Conservation (phyloP, 192 early-diverging fungal genomes). For the Umbelopsis sp. region DNA sequence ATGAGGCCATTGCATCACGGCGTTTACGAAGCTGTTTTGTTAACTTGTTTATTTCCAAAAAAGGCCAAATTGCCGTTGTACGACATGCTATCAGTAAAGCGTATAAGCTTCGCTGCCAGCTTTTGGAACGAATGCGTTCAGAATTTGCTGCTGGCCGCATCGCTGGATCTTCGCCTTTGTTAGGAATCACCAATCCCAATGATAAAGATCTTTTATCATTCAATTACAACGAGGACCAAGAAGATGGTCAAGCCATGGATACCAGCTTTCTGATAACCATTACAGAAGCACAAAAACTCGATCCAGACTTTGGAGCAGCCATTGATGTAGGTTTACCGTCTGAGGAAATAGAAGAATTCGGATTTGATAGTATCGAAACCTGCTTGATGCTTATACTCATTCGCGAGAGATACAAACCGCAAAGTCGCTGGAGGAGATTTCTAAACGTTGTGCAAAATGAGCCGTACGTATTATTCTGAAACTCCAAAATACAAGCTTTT, state of each 20-base stretch:
- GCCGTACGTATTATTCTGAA: not conserved
- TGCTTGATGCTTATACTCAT: slow-evolving; percentile 36
- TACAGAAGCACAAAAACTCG: slow-evolving; percentile 11
- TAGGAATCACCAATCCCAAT: slow-evolving; percentile 27
- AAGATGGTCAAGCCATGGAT: not conserved
- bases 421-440: slow-evolving; percentile 33
- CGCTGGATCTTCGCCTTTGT: slow-evolving; percentile 23
- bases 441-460: slow-evolving; percentile 20
- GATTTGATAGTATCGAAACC: slow-evolving; percentile 19
- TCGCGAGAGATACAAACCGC: slow-evolving; percentile 20
- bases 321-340: slow-evolving; percentile 21
- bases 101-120: not conserved
- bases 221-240: not conserved
- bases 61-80: not conserved
- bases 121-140: not conserved
- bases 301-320: slow-evolving; percentile 17
- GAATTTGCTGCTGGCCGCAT: not conserved
- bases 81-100: not conserved
- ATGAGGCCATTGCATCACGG: no score
- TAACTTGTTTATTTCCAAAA: no score
- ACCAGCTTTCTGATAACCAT: slow-evolving; percentile 25
- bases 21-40: no score
- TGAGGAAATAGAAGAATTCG: slow-evolving; percentile 36
- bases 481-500: not conserved
- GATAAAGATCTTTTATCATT: not conserved